Base-by-base conservation (phyloP, 176 grass and related monocot genomes). In the Cymbopogon citratus region DNA sequence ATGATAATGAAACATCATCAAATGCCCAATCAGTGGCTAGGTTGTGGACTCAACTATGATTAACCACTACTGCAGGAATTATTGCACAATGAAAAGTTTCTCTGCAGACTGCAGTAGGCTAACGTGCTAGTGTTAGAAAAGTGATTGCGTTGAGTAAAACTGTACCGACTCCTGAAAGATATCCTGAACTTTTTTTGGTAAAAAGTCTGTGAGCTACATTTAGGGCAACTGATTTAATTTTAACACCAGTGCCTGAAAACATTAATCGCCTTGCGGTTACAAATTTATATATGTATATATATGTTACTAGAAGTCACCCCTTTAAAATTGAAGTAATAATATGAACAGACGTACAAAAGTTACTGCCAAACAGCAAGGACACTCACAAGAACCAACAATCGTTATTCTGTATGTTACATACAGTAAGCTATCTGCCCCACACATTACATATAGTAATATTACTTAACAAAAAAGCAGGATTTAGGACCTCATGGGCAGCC, bases 401-500 rank as follows among this genome's bases (percentile, higher is more conserved):
- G n/a, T n/a, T n/a, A n/a, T n/a, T n/a, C n/a, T n/a, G n/a, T n/a
- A n/a, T n/a, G n/a, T n/a, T n/a, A n/a, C n/a, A n/a, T n/a, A n/a
- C n/a, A n/a, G n/a, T n/a, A n/a, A 27, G 28, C 14, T 81, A 68
- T 69, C 29, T 81, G 39, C 46, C 9, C 21, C 2, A 3, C 29
- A 35, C 28, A 71, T 0, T n/a, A 25, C 4, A 59, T 11, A 0
- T 12, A 6, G 34, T 56, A 63, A 63, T 14, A 23, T 24, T 39
- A 63, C 33, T 71, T 24, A 77, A 24, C 54, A 78, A 66, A 78
- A 73, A 78, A 78, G 21, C 74, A 59, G 54, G 57, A 9, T 63
- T 61, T 45, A 57, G 80, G 74, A 83, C 80, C 74, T 57, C 80
- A 44, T 57, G 16, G 64, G 25, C 74, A 73, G 26, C 65, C 59